Evolutionary conservation across 768 basidiomycete genomes (phyloP).

Genomic region (Tubosaeta sp.): DNA sequence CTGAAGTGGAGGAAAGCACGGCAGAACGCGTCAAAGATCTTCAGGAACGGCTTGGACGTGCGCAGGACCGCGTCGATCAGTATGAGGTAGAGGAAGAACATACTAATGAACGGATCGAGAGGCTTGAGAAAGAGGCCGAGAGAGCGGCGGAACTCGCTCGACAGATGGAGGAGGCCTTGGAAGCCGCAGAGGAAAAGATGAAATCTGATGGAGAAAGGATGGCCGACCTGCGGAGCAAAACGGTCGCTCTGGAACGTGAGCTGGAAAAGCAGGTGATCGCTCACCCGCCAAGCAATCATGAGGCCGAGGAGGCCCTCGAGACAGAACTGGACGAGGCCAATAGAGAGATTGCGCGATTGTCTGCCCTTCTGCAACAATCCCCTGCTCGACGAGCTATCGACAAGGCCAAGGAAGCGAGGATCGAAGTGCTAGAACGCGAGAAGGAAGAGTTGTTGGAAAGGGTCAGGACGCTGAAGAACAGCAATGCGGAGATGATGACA

Average conservation of each 20-base stretch:
- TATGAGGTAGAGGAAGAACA: conserved; percentile 45
- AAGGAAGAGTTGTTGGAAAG: conserved; percentile 73
- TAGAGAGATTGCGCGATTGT: conserved; percentile 68
- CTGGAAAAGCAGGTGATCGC: conserved; percentile 33
- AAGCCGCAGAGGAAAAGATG: conserved; percentile 72
- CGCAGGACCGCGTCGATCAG: conserved; percentile 43
- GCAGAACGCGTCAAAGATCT: conserved; percentile 50
- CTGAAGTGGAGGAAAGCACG: conserved; percentile 58
- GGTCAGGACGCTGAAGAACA: conserved; percentile 53
- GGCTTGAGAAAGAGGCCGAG: conserved; percentile 49
- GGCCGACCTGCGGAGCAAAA: conserved; percentile 45
- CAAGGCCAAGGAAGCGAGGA: conserved; percentile 68
- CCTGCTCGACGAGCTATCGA: conserved; percentile 76
- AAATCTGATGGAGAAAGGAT: conserved; percentile 53
- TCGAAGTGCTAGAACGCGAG: conserved; percentile 72
- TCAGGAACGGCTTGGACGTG: conserved; percentile 49
- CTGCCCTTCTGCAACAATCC: conserved; percentile 63
- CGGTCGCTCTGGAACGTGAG: conserved; percentile 57
- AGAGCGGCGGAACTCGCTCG: conserved; percentile 51
- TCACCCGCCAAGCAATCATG: conserved; percentile 38
- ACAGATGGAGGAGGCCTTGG: conserved; percentile 74
- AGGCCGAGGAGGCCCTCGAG: conserved; percentile 61
- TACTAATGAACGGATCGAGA: conserved; percentile 44
- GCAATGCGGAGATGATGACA: conserved; percentile 49
- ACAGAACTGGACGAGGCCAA: conserved; percentile 74